phyloP scores from a whole-genome alignment of 345 rosid species.

The Dovyalis caffra region DNA sequence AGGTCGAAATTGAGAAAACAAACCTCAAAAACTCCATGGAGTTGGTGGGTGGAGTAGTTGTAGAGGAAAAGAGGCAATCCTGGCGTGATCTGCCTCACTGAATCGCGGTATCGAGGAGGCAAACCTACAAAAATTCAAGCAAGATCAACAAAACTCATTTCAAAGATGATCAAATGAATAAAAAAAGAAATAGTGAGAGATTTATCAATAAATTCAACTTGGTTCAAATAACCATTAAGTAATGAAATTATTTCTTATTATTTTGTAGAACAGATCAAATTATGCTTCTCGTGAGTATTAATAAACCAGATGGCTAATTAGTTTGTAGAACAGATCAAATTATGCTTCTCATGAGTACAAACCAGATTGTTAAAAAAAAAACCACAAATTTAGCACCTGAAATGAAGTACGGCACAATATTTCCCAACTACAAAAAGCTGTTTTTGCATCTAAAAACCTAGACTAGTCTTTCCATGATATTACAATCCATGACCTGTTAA shows the following conservation, averaged over 20 bases:
- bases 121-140: conserved; percentile 41
- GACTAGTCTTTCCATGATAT: not conserved
- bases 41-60: conserved; percentile 98
- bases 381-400: not conserved
- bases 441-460: not conserved
- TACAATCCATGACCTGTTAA: not conserved
- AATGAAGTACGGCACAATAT: not conserved
- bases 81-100: conserved; percentile 95
- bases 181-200: too few species aligned
- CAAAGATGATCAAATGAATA: not conserved
- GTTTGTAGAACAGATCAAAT: not conserved
- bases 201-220: not conserved
- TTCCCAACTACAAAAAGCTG: not conserved
- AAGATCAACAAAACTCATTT: not conserved
- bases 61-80: conserved; percentile 96
- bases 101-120: conserved; percentile 94
- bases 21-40: conserved; percentile 94
- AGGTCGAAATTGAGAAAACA: not conserved
- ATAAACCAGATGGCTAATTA: not conserved
- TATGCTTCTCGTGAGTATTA: not conserved
- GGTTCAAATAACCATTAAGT: not conserved
- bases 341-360: not conserved
- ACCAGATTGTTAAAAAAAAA: not conserved
- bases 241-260: not conserved
- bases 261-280: not conserved